Evolutionary conservation across 176 grass and related monocot species (phyloP), one percentile per base, ranked within the genome.

Genomic region (Zizania latifolia): DNA sequence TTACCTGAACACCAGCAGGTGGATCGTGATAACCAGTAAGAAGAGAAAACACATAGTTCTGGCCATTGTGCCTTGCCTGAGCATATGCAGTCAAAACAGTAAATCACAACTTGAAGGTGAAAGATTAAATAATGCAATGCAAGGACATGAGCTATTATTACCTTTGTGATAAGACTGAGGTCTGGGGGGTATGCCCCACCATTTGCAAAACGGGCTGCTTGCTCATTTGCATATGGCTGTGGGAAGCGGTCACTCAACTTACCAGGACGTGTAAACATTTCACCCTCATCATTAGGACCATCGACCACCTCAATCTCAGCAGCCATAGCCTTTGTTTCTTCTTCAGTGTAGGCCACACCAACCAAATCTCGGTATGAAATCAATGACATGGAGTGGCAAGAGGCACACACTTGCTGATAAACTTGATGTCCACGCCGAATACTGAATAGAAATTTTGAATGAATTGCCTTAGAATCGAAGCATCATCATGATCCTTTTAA

Each of bases 261-360:
- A 59, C 91, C 88, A 69, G 88, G 85, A 64, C 88, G 87, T 28
- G 91, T 87, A 64, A 93, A 93, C 87, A 93, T 93, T 70, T 99
- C 95, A 48, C 92, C 95, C 79, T 99, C 95, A 61, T 99, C 92
- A 68, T 99, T 99, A 59, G 95, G 95, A 59, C 91, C 95, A 70
- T 99, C 95, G 64, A 77, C 69, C 26, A 99, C 95, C 87, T 99
- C 95, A 82, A 99, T 99, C 80, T 99, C 95, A 70, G 92, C 89
- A 85, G 95, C 95, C 95, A 99, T 94, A 68, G 89, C 91, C 64
- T 99, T 99, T 54, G 87, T 89, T 77, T 99, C 95, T 51, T 99
- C 95, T 72, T 99, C 95, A 57, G 92, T 99, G 75, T 99, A 99
- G 21, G 95, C 91, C 71, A 99, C 95, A 11, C 95, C 91, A 9